These are phyloP conservation scores for Aureobasidium pullulans DNA, from an alignment of 2,329 filamentous ascomycete genomes.

Conservation along the genomic window DNA sequence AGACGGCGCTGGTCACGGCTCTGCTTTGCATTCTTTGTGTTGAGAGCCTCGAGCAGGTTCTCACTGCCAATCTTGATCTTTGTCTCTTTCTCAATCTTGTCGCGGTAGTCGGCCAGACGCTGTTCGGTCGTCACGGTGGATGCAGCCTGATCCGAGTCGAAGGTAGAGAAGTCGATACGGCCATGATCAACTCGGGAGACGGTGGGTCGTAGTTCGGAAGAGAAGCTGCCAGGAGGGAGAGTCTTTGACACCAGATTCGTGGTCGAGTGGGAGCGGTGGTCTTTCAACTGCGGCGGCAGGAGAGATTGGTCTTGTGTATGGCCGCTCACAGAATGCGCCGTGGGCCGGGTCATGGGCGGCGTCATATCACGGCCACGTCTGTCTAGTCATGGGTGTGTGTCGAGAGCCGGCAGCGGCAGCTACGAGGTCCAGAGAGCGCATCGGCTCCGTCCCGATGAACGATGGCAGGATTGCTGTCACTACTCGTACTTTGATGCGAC, in stretches of 20 bases:
- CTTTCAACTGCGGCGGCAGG: constrained; percentile 39
- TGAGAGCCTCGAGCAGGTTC: constrained; percentile 91
- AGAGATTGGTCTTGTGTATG: constrained; percentile 7
- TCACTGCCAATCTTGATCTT: constrained; percentile 98
- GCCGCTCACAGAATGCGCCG: constrained; percentile 11
- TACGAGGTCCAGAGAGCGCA: constrained; percentile 10
- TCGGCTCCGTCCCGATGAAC: neutral
- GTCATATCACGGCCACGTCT: constrained; percentile 2
- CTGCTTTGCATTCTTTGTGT: constrained; percentile 92
- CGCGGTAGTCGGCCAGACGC: constrained; percentile 66
- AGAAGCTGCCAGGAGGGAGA: constrained; percentile 75
- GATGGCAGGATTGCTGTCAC: neutral
- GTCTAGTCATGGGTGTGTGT: neutral
- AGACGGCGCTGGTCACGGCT: constrained; percentile 58
- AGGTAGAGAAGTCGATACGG: constrained; percentile 50
- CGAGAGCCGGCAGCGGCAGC: constrained; percentile 11
- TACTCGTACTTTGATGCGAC: no score
- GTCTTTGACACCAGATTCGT: constrained; percentile 52
- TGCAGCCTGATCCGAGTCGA: constrained; percentile 49
- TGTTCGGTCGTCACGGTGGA: constrained; percentile 54
- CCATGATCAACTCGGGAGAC: constrained; percentile 53
- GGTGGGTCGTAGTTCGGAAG: constrained; percentile 72
- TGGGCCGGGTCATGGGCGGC: constrained; percentile 10
- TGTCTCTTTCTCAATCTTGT: constrained; percentile 86
- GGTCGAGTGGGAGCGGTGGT: constrained; percentile 51